phyloP scores from a whole-genome alignment of 805 yeast genomes.

The Metschnikowia colocasiae region DNA sequence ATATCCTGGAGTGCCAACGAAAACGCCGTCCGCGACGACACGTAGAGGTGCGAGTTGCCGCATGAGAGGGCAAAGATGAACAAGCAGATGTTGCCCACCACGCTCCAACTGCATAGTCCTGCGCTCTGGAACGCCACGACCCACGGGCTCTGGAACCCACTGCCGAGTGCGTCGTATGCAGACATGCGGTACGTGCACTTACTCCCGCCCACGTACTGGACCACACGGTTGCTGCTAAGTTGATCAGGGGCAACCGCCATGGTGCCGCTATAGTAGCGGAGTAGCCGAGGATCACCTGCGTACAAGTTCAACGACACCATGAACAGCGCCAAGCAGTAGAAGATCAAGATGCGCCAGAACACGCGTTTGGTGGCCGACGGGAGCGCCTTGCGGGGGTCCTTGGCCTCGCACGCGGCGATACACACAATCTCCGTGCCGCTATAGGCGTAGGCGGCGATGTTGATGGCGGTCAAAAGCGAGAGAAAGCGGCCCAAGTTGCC shows the following conservation, averaged over 20 bases:
- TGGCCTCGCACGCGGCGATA: conserved; percentile 83
- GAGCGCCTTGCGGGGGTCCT: conserved; percentile 70
- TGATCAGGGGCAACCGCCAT: conserved; percentile 26
- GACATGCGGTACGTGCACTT: conserved; percentile 26
- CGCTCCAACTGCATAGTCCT: conserved; percentile 34
- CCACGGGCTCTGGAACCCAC: conserved; percentile 46
- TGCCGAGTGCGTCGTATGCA: conserved; percentile 33
- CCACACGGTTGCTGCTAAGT: conserved; percentile 26
- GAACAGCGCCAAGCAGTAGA: conserved; percentile 65
- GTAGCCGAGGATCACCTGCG: conserved; percentile 71
- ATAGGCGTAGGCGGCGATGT: conserved; percentile 69
- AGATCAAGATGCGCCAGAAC: conserved; percentile 63
- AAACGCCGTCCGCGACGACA: conserved; percentile 40
- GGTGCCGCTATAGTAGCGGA: conserved; percentile 47
- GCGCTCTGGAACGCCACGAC: conserved; percentile 41
- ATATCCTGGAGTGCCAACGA: conserved; percentile 46
- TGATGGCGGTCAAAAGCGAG: conserved; percentile 56
- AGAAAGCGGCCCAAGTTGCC: conserved; percentile 60
- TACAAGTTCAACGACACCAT: conserved; percentile 69
- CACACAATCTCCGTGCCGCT: conserved; percentile 81
- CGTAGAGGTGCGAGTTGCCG: conserved; percentile 44
- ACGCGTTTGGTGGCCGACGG: conserved; percentile 76
- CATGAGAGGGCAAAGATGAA: conserved; percentile 46
- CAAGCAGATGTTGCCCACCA: conserved; percentile 41
- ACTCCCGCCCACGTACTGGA: conserved; percentile 34